phyloP scores from a whole-genome alignment of 805 yeast genomes.

The Nakazawaea pomicola region DNA sequence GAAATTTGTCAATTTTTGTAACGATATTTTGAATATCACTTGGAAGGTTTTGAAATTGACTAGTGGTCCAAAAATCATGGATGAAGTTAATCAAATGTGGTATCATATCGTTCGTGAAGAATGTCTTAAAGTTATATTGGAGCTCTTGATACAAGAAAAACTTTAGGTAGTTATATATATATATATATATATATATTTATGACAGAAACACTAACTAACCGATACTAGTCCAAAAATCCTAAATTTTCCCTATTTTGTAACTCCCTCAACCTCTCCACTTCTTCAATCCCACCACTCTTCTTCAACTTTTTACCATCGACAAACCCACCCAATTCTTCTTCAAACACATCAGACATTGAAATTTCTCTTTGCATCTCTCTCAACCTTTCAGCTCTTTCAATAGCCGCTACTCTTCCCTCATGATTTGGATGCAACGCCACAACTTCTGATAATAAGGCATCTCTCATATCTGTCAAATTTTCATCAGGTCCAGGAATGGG shows the following conservation, averaged over 20 bases:
- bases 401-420: slow-evolving; percentile 80
- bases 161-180: background rate
- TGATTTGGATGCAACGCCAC: slow-evolving; percentile 78
- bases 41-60: slow-evolving; percentile 16
- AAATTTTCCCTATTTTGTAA: slow-evolving; percentile 69
- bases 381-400: slow-evolving; percentile 77
- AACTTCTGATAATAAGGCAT: slow-evolving; percentile 79
- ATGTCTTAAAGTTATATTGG: slow-evolving; percentile 1
- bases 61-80: slow-evolving; percentile 9
- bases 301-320: slow-evolving; percentile 74
- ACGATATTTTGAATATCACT: slow-evolving; percentile 17
- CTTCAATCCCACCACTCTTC: slow-evolving; percentile 86
- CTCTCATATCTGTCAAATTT: slow-evolving; percentile 54
- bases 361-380: slow-evolving; percentile 66
- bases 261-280: slow-evolving; percentile 65
- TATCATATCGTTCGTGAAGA: background rate
- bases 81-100: slow-evolving; percentile 2
- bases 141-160: background rate
- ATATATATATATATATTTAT: no score
- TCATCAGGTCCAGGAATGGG: slow-evolving; percentile 51
- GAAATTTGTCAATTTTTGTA: slow-evolving; percentile 10
- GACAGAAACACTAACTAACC: no score
- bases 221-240: slow-evolving; percentile 18
- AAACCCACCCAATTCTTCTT: slow-evolving; percentile 80
- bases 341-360: slow-evolving; percentile 58